Percentiles rank a stretch among this genome's conserved stretches.
phyloP scores from a whole-genome alignment of 768 basidiomycete genomes.

The Rhizopogon vesiculosus region DNA sequence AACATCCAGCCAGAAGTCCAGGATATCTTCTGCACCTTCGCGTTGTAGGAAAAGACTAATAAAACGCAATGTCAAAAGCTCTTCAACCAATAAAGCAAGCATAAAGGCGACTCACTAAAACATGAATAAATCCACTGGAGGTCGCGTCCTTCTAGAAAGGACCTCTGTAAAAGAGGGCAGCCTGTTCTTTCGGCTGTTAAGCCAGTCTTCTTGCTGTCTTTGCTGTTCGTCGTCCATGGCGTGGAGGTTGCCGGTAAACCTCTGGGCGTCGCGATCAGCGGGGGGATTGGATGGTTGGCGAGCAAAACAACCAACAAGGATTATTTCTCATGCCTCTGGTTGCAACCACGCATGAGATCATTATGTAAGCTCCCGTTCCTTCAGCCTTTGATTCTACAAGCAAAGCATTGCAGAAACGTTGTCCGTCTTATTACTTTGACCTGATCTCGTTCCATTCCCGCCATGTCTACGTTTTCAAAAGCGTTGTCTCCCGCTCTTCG shows the following conservation, averaged over 20 bases:
- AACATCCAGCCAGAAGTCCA: constrained; percentile 99
- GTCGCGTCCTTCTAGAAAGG: constrained; percentile 81
- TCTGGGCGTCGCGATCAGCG: constrained; percentile 7
- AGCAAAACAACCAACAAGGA: constrained; percentile 15
- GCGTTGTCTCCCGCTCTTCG: constrained; percentile 73
- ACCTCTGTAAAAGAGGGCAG: constrained; percentile 91
- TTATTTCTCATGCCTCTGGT: constrained; percentile 8
- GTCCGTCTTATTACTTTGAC: constrained; percentile 4
- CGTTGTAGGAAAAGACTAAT: constrained; percentile 89
- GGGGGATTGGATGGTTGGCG: constrained; percentile 7
- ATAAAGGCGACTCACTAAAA: constrained; percentile 73
- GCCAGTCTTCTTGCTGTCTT: constrained; percentile 67
- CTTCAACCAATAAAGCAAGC: not conserved
- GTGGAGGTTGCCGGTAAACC: constrained; percentile 1
- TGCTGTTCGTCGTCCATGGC: constrained; percentile 52
- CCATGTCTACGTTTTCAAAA: constrained; percentile 63
- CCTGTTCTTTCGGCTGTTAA: constrained; percentile 63
- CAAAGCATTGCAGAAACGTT: constrained; percentile 6
- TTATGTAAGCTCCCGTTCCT: constrained; percentile 22
- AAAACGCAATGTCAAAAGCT: not conserved
- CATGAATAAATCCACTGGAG: constrained; percentile 98
- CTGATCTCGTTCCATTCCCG: constrained; percentile 18
- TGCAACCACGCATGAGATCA: constrained; percentile 7
- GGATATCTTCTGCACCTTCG: constrained; percentile 91
- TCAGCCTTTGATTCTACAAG: not conserved